A percentile compares a stretch with the other conserved stretches of the same genome.
Evolutionary conservation across 345 rosid genomes (phyloP).

Genomic region (Populus deltoides): DNA sequence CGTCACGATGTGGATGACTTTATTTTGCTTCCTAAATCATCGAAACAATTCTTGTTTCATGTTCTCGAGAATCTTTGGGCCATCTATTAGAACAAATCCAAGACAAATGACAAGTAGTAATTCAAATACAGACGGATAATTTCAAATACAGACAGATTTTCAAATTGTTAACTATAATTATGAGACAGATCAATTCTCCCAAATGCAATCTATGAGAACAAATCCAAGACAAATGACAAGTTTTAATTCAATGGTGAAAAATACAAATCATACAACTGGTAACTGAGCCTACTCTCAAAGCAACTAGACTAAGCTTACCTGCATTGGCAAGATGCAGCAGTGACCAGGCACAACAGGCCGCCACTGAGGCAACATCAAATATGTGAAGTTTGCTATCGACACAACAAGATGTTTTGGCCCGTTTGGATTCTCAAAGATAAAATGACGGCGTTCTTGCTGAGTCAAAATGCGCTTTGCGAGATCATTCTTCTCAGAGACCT

Average conservation of each 20-base stretch:
- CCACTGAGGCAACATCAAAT: conserved; percentile 76
- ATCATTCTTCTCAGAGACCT: conserved; percentile 38
- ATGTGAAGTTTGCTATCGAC: conserved; percentile 86
- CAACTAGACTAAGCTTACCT: conserved; percentile 39
- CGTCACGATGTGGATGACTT: background rate
- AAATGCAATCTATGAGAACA: background rate
- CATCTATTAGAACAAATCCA: too few relatives aligned
- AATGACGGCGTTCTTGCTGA: conserved; percentile 90
- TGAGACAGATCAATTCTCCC: background rate
- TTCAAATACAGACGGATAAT: too few relatives aligned
- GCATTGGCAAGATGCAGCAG: conserved; percentile 85
- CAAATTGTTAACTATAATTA: background rate
- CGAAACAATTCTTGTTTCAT: background rate
- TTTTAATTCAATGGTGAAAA: background rate
- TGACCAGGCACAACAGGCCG: conserved; percentile 84
- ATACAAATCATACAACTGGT: background rate
- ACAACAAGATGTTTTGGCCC: conserved; percentile 81
- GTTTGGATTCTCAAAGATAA: conserved; percentile 89
- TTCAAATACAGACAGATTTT: background rate
- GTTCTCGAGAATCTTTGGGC: background rate
- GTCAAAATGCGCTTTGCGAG: conserved; percentile 59
- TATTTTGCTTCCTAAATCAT: background rate
- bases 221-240: background rate
- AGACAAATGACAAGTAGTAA: too few relatives aligned
- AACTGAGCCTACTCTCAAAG: background rate